Percentiles rank a stretch among this genome's conserved stretches.
Evolutionary conservation across 495 filamentous ascomycete genomes (phyloP).

Genomic region (Platismatia glauca): DNA sequence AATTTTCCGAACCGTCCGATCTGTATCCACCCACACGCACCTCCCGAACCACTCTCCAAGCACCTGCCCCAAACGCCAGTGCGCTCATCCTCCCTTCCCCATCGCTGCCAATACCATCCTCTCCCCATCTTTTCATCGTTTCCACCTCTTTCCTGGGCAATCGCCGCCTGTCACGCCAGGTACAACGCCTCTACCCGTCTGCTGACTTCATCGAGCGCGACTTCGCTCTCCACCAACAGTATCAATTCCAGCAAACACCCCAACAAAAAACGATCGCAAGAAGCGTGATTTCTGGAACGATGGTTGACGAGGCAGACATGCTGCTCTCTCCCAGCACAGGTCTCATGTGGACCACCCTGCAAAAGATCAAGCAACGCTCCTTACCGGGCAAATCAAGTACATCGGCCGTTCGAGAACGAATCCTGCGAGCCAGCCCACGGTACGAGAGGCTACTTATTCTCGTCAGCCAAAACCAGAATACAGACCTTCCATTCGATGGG

Average conservation of each 20-base stretch:
- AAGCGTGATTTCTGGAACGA: conserved; percentile 12
- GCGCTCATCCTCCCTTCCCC: conserved; percentile 13
- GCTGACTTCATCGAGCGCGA: conserved; percentile 53
- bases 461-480: conserved; percentile 42
- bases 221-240: conserved; percentile 31
- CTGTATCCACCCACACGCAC: neutral
- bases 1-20: neutral
- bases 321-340: conserved; percentile 63
- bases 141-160: conserved; percentile 39
- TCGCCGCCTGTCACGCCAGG: conserved; percentile 34
- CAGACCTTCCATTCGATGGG: conserved; percentile 13
- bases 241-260: neutral
- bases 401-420: conserved; percentile 46
- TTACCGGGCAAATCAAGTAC: conserved; percentile 50
- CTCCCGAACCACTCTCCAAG: neutral
- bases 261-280: neutral
- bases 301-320: conserved; percentile 62
- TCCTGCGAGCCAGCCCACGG: conserved; percentile 44
- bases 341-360: conserved; percentile 60
- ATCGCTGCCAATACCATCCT: conserved; percentile 9
- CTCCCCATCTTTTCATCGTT: conserved; percentile 36
- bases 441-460: conserved; percentile 69
- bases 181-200: conserved; percentile 43
- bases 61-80: conserved; percentile 8
- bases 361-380: conserved; percentile 61